Evolutionary conservation across 257 asterid species (phyloP).

Genomic region (Ballota nigra): DNA sequence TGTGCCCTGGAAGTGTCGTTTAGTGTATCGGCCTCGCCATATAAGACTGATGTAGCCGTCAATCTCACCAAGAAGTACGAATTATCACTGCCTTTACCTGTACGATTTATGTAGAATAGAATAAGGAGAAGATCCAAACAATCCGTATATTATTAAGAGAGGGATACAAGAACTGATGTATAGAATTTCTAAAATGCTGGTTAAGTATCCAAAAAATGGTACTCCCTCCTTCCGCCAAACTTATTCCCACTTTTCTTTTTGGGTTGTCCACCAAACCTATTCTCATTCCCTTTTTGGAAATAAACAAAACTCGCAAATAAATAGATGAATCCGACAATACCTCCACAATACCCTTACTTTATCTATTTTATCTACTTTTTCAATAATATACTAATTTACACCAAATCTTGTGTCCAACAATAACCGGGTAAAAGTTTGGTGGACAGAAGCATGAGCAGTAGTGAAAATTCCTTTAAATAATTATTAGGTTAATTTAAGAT

Average conservation of each 20-base stretch:
- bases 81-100: slow-evolving; percentile 60
- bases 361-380: too few species aligned
- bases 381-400: too few species aligned
- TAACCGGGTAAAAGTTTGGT: too few species aligned
- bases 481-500: neutral
- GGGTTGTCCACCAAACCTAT: too few species aligned
- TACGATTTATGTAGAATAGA: neutral
- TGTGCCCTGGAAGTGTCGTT: slow-evolving; percentile 45
- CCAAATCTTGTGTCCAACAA: too few species aligned
- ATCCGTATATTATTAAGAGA: neutral
- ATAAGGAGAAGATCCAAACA: neutral
- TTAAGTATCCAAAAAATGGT: neutral
- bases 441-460: neutral
- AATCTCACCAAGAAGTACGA: slow-evolving; percentile 41
- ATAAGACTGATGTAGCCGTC: slow-evolving; percentile 44
- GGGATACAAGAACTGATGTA: neutral
- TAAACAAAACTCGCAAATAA: too few species aligned
- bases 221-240: too few species aligned
- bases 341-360: too few species aligned
- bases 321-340: too few species aligned
- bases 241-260: too few species aligned
- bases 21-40: slow-evolving; percentile 47
- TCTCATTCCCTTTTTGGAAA: too few species aligned
- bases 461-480: neutral
- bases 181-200: neutral